Base-by-base conservation (phyloP, 768 basidiomycete species). In the Grammothele lineata region DNA sequence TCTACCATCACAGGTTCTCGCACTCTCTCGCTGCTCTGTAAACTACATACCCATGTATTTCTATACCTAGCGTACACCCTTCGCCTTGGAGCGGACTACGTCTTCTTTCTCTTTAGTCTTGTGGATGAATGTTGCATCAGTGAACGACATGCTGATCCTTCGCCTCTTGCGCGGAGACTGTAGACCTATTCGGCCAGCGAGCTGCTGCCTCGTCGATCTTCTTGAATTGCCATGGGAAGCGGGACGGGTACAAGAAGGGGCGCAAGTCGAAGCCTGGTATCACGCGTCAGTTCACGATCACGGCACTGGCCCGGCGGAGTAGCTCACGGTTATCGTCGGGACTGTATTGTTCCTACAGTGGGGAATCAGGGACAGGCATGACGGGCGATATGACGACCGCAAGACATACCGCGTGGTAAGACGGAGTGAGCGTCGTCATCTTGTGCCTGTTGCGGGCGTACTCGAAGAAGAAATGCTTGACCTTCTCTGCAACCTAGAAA, bases 401-500 rank as follows among this genome's bases (percentile, higher is more conserved):
- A n/a, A 41, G 6, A 73, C 89, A 60, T 53, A 87, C 95, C 39
- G 93, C 93, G 63, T 96, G 93, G 59, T 96, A 96, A 1, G 91
- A 77, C 1, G 93, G 93, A 2, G 93, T 96, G 51, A 96, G 62
- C 0, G 92, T 95, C 21, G 93, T 95, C 93, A 99, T 98, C 79
- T 99, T 99, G 71, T 98, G 96, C 37, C 94, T 71, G 64, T 99
- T 99, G 43, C 94, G 75, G 0, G 96, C 96, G 57, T 99, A 83
- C 64, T 96, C 92, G 57, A 93, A 95, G 73, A 91, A 98, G 73
- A 99, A 99, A 32, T 83, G 68, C 64, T 99, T 98, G 59, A 99
- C 96, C 71, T 97, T 98, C 57, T 90, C 86, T 14, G 94, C 96
- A 47, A 98, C 92, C 93, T 93, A 52, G 1, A 32, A 32, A 32